Evolutionary conservation across 257 asterid genomes (phyloP).

Genomic region (Scutellaria barbata): DNA sequence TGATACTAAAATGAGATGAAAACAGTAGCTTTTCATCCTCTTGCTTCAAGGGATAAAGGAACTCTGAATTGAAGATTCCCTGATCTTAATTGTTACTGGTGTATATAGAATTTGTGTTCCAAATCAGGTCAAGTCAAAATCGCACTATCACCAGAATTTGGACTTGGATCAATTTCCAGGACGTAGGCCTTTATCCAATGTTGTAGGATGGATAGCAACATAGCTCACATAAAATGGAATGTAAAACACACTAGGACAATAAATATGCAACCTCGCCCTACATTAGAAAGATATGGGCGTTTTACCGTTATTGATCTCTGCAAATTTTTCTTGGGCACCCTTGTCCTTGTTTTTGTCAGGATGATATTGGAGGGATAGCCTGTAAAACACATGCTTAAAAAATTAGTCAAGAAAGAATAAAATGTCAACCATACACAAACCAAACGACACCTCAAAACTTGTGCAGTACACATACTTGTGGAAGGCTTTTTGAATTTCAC

Average conservation of each 20-base stretch:
- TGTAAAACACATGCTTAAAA: conserved; percentile 38
- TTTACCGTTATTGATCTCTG: conserved; percentile 93
- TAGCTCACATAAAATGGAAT: neutral
- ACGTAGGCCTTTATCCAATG: neutral
- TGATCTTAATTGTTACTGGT: neutral
- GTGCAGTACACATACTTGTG: conserved; percentile 70
- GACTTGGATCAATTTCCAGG: neutral
- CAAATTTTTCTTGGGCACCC: conserved; percentile 91
- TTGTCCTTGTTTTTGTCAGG: conserved; percentile 95
- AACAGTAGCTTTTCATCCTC: neutral
- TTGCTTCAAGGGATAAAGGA: neutral
- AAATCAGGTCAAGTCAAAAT: conserved; percentile 9
- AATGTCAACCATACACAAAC: conserved; percentile 9
- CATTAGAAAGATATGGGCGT: neutral
- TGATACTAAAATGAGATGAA: conserved; percentile 7
- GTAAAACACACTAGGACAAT: conserved; percentile 5
- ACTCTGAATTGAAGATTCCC: neutral
- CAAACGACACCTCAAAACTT: neutral
- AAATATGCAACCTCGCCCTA: neutral
- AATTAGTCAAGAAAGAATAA: conserved; percentile 17
- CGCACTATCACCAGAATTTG: neutral
- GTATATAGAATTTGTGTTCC: neutral
- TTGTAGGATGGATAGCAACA: neutral
- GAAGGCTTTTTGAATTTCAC: conserved; percentile 94
- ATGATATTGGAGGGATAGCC: conserved; percentile 92